Evolutionary conservation across 192 early-diverging fungal genomes (phyloP), one percentile per base, ranked within the genome.

Genomic region (Diversispora eburnea): DNA sequence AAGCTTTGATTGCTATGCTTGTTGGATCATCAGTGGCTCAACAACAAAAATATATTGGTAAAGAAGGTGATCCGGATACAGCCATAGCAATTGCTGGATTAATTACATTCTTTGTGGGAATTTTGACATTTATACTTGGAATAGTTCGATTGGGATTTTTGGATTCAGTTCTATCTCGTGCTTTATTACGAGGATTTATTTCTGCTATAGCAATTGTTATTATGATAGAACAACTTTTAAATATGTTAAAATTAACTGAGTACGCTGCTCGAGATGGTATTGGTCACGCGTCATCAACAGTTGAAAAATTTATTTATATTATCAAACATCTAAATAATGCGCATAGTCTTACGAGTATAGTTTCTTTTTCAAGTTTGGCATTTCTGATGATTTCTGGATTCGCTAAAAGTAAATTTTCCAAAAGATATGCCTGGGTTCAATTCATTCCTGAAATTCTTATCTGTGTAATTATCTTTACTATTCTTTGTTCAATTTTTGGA

Each of bases 121-220:
- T 95, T 9, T 93, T 98, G 70, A 96, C 96, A 4, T 95, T 95
- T 79, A 78, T 91, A 25, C 81, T 99, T 73, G 98, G 98, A 8
- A 91, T 98, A 81, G 93, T 99, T 78, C 88, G 98, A 45, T 85
- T 99, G 15, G 98, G 98, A n/a, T 99, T 99, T 77, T 77, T 99
- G 52, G 98, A 99, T 78, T 97, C 95, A 22, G 89, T 99, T 48
- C 87, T 99, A 71, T 94, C 92, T 9, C 90, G 95, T 66, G 93
- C 96, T 5, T 79, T 98, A n/a, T 77, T 99, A 58, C 87, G 95
- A 8, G 98, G 98, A 15, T 99, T 99, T 75, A 93, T 98, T 57
- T 90, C 93, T 25, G 98, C 95, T 41, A 94, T 97, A 0, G 98
- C 95, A 5, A 78, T 94, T 41, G 95, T 98, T 0, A 87, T 99